Evolutionary conservation across 2,329 filamentous ascomycete species (phyloP), one percentile per base, ranked within the genome.

Genomic region (Colletotrichum tropicicola): DNA sequence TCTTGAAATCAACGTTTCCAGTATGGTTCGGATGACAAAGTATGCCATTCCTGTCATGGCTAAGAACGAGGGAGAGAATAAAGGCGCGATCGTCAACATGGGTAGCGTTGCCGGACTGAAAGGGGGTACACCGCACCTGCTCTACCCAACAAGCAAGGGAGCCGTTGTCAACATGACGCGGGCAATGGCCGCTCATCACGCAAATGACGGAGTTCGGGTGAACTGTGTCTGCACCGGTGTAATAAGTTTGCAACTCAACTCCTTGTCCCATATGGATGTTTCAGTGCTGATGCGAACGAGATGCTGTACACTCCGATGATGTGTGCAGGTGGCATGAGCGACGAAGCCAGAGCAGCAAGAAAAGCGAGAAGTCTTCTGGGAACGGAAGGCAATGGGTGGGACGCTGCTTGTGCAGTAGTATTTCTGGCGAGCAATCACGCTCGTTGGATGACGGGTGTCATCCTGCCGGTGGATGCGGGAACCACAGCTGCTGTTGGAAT

Each of bases 51-150:
- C 67, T 4, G 61, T 51, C 4, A 69, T 69, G 71, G 17, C 68
- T 23, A 80, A 78, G 59, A 89, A 89, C 58, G 76, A 81, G 6
- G 78, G 78, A 0, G 78, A 83, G 35, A 70, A 76, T 56, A 78
- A 79, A 58, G 85, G 86, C 6, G 80, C 75, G 41, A 86, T 90
- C 63, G 79, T 90, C 68, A 91, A 91, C 70, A 87, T 91, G 80
- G 85, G 85, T 2, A 86, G 82, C 48, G 88, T 91, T 1, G 87
- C 88, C 0, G 87, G 87, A 0, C 53, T 83, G 30, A 75, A 76
- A n/a, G 79, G 79, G 4, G 79, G 79, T 3, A 79, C 74, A 43
- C 77, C 77, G 2, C 72, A 75, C 60, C 64, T 81, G 5, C 65
- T 80, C 6, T 80, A 81, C 57, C 79, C 78, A 15, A 80, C 78